Evolutionary conservation across 805 yeast genomes (phyloP).

Genomic region (Scheffersomyces lignosus): DNA sequence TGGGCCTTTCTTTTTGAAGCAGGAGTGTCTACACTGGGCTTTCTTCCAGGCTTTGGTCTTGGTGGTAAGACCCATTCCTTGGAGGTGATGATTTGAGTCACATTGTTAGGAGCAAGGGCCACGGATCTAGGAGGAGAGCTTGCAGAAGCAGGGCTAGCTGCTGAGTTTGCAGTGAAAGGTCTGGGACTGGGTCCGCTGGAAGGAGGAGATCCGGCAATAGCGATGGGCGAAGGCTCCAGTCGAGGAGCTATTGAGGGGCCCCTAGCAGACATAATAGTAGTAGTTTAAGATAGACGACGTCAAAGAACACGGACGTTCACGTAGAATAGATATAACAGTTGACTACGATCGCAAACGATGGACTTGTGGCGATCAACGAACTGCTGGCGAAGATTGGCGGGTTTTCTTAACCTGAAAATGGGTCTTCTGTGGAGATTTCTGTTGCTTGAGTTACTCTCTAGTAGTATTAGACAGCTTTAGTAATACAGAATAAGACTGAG

Average conservation of each 20-base stretch:
- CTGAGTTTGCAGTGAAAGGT: slow-evolving; percentile 3
- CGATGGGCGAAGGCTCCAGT: slow-evolving; percentile 15
- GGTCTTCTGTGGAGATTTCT: too few relatives aligned
- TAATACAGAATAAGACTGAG: too few relatives aligned
- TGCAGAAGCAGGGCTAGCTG: slow-evolving; percentile 4
- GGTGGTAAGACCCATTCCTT: slow-evolving; percentile 64
- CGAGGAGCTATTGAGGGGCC: slow-evolving; percentile 10
- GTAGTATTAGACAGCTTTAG: too few relatives aligned
- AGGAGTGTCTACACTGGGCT: slow-evolving; percentile 74
- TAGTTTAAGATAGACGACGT: too few relatives aligned
- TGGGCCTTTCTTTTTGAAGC: slow-evolving; percentile 86
- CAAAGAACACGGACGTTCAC: too few relatives aligned
- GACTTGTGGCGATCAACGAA: too few relatives aligned
- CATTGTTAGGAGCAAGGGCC: slow-evolving; percentile 2
- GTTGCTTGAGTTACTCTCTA: too few relatives aligned
- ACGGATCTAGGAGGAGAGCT: neutral
- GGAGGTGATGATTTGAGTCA: slow-evolving; percentile 55
- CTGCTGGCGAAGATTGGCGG: too few relatives aligned
- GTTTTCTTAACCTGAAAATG: too few relatives aligned
- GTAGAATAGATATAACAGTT: too few relatives aligned
- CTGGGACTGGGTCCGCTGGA: neutral
- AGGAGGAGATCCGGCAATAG: slow-evolving; percentile 2
- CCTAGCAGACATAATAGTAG: neutral
- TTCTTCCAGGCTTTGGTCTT: slow-evolving; percentile 59
- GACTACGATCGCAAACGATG: too few relatives aligned